Conservation (phyloP, 805 yeast species). For the Schwanniomyces vanrijiae region DNA sequence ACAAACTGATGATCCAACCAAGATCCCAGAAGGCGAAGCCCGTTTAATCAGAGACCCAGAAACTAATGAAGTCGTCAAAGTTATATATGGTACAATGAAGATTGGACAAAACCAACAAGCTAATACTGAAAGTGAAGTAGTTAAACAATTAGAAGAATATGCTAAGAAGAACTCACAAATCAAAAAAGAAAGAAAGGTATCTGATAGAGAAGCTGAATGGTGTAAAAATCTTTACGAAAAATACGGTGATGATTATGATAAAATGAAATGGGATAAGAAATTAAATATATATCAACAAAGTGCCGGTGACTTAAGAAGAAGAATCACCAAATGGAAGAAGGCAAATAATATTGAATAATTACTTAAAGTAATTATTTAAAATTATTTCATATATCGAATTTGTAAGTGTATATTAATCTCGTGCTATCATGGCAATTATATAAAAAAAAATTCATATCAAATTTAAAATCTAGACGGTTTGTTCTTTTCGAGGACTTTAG, state of each 20-base stretch:
- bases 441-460: background rate
- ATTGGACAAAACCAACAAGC: slow-evolving; percentile 3
- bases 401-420: slow-evolving; percentile 1
- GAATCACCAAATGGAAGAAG: slow-evolving; percentile 71
- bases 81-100: slow-evolving; percentile 70
- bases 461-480: slow-evolving; percentile 23
- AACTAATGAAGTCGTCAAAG: slow-evolving; percentile 60
- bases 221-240: slow-evolving; percentile 60
- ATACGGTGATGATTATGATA: slow-evolving; percentile 84
- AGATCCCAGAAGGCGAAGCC: slow-evolving; percentile 79
- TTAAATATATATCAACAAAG: slow-evolving; percentile 80
- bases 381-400: background rate
- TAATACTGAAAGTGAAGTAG: slow-evolving; percentile 45
- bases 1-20: slow-evolving; percentile 50
- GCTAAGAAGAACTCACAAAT: slow-evolving; percentile 45
- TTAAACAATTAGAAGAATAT: slow-evolving; percentile 62
- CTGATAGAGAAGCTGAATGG: slow-evolving; percentile 79
- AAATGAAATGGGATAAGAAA: slow-evolving; percentile 91
- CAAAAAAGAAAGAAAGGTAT: slow-evolving; percentile 53
- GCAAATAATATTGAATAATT: slow-evolving; percentile 27
- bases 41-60: slow-evolving; percentile 68
- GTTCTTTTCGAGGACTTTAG: slow-evolving; percentile 30
- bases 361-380: background rate
- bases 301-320: slow-evolving; percentile 77
- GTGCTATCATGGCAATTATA: background rate